Percentiles rank a stretch among this genome's conserved stretches.
Evolutionary conservation across 495 filamentous ascomycete genomes (phyloP).

Genomic region (Podospora anserina): DNA sequence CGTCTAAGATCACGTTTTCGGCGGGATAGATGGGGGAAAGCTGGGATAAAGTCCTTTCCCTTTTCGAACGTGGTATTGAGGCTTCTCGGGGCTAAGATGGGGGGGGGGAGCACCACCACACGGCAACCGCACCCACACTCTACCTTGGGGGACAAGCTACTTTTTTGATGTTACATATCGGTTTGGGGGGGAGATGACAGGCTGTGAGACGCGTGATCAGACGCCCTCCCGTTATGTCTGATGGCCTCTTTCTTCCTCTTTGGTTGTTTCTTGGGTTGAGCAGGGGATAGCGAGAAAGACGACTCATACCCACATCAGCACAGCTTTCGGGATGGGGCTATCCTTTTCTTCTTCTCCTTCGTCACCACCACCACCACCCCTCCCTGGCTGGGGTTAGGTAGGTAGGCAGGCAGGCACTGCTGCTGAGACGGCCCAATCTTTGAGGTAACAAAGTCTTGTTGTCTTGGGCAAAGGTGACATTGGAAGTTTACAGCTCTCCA

Average conservation of each 20-base stretch:
- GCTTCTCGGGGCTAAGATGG: conserved; percentile 4
- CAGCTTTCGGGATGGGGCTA: conserved; percentile 4
- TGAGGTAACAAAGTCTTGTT: not conserved
- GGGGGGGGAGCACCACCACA: not conserved
- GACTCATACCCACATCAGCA: conserved; percentile 13
- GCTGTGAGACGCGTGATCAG: conserved; percentile 16
- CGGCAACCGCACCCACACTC: not conserved
- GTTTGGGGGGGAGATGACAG: conserved; percentile 5
- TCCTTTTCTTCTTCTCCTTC: not conserved
- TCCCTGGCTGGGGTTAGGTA: not conserved
- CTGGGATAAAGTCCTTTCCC: conserved; percentile 16
- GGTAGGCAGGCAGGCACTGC: conserved; percentile 17
- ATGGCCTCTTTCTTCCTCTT: conserved; percentile 5
- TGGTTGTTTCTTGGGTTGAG: not conserved
- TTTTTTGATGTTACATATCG: conserved; percentile 12
- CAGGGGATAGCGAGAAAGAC: conserved; percentile 13
- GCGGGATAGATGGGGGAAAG: not conserved
- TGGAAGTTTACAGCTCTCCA: conserved; percentile 2
- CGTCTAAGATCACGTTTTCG: conserved; percentile 14
- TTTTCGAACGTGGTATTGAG: not conserved
- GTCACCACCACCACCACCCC: not conserved
- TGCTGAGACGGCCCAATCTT: conserved; percentile 7
- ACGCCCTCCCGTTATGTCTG: conserved; percentile 8
- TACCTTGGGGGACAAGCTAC: not conserved
- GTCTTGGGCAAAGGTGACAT: not conserved